Percentiles rank a stretch among this genome's conserved stretches.
Evolutionary conservation across 2,329 filamentous ascomycete genomes (phyloP).

Genomic region (Drechslera avenae): DNA sequence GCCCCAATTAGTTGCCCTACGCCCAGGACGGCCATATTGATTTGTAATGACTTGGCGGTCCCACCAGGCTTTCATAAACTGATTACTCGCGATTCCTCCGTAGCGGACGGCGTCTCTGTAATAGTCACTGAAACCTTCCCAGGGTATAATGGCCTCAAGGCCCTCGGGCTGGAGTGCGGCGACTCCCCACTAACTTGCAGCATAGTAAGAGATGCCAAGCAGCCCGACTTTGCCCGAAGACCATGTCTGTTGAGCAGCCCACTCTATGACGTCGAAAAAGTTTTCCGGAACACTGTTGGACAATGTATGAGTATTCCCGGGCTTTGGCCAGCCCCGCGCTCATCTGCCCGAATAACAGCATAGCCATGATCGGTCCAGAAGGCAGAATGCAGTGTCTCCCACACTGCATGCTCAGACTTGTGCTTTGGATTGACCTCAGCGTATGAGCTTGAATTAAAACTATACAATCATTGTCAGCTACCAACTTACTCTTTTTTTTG

Average conservation of each 20-base stretch:
- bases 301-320: background rate
- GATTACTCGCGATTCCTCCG: background rate
- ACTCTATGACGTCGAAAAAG: background rate
- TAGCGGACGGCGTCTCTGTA: background rate
- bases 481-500: no score
- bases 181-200: background rate
- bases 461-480: no score
- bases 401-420: background rate
- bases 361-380: background rate
- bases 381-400: background rate
- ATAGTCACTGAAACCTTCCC: background rate
- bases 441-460: no score
- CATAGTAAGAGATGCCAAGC: background rate
- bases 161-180: background rate
- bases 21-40: conserved; percentile 3
- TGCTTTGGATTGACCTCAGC: background rate
- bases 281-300: background rate
- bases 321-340: background rate
- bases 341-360: background rate
- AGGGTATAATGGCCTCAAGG: background rate
- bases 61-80: background rate
- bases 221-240: background rate
- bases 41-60: background rate
- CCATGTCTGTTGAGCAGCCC: background rate
- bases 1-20: background rate